Evolutionary conservation across 768 basidiomycete species (phyloP).

Genomic region (Suillus luteus): DNA sequence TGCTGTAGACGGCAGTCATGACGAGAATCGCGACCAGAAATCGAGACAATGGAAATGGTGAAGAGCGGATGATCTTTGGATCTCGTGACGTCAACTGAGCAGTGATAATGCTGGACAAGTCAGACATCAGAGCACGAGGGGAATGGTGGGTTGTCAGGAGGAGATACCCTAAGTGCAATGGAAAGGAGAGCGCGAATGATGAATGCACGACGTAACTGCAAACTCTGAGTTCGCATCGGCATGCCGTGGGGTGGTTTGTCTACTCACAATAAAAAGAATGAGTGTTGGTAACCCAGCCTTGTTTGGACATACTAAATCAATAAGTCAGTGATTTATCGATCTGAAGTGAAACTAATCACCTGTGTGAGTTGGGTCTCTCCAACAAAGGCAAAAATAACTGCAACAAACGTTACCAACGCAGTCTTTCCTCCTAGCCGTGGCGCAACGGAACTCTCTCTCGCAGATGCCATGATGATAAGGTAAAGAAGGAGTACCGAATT

Average conservation of each 20-base stretch:
- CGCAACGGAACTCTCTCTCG: background rate
- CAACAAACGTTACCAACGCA: constrained; percentile 57
- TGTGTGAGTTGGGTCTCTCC: constrained; percentile 76
- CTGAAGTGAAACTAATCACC: constrained; percentile 41
- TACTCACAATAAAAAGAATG: constrained; percentile 85
- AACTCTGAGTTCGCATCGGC: constrained; percentile 11
- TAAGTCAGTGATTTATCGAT: constrained; percentile 10
- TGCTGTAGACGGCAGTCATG: constrained; percentile 50
- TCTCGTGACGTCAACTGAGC: constrained; percentile 20
- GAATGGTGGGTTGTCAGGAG: constrained; percentile 49
- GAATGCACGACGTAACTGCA: constrained; percentile 87
- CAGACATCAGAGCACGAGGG: constrained; percentile 48
- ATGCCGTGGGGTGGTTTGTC: background rate
- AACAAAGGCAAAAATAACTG: constrained; percentile 71
- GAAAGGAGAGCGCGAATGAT: constrained; percentile 74
- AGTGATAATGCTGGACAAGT: constrained; percentile 53
- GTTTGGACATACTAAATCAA: constrained; percentile 73
- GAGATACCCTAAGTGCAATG: constrained; percentile 77
- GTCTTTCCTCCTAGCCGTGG: constrained; percentile 47
- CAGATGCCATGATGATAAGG: constrained; percentile 14
- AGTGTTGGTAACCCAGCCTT: constrained; percentile 75
- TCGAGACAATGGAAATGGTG: constrained; percentile 31
- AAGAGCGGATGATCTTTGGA: constrained; percentile 19
- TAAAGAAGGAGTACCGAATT: background rate
- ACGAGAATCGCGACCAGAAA: constrained; percentile 35